These are phyloP conservation scores for Suhomyces terraborum DNA, from an alignment of 1,139 yeast genomes.

Conservation along the genomic window DNA sequence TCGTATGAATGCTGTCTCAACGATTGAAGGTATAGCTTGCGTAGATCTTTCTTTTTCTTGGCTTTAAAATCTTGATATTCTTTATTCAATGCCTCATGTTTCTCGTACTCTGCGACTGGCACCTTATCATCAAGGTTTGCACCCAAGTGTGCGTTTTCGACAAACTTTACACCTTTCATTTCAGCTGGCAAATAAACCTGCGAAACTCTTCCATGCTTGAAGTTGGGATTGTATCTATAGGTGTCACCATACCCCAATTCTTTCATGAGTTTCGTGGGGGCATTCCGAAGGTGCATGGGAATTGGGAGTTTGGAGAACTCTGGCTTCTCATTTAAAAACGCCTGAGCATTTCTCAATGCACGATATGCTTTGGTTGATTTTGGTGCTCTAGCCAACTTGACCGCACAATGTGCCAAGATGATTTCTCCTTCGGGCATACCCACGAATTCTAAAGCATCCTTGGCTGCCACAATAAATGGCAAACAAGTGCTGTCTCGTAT, in stretches of 20 bases:
- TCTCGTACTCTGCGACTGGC: conserved; percentile 22
- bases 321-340: conserved; percentile 58
- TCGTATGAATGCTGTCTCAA: conserved; percentile 28
- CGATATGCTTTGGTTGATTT: conserved; percentile 85
- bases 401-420: conserved; percentile 88
- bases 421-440: conserved; percentile 97
- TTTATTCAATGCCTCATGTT: conserved; percentile 20
- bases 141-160: conserved; percentile 44
- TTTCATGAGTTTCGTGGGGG: conserved; percentile 89
- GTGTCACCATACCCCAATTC: conserved; percentile 83
- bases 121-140: conserved; percentile 31
- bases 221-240: conserved; percentile 88
- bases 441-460: conserved; percentile 85
- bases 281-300: conserved; percentile 85
- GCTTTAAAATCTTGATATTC: conserved; percentile 8
- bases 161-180: conserved; percentile 33
- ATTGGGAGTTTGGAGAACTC: conserved; percentile 64
- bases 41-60: conserved; percentile 10
- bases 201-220: conserved; percentile 63
- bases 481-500: conserved; percentile 77
- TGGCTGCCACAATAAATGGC: conserved; percentile 84
- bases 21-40: neutral
- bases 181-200: conserved; percentile 73
- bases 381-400: conserved; percentile 78
- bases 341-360: conserved; percentile 70